phyloP scores from a whole-genome alignment of 164 flowering plant species.

The Nymphaea thermarum region DNA sequence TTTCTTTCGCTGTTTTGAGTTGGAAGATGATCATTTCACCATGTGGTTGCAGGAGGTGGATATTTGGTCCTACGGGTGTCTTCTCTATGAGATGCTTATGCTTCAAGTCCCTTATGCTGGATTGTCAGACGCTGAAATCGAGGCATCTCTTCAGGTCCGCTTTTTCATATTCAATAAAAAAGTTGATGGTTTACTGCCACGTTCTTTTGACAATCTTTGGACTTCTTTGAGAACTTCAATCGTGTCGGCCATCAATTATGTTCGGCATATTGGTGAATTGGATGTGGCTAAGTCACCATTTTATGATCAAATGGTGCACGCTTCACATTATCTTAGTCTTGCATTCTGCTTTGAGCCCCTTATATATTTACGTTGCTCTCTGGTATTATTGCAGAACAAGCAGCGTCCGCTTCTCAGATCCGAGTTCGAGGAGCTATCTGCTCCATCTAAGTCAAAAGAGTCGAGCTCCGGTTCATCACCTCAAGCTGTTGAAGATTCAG shows the following conservation, averaged over 20 bases:
- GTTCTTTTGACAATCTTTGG: background rate
- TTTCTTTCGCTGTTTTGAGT: too few species aligned
- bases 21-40: too few species aligned
- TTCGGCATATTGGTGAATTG: background rate
- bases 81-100: constrained; percentile 70
- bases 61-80: constrained; percentile 94
- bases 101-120: constrained; percentile 64
- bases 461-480: constrained; percentile 11
- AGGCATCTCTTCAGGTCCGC: constrained; percentile 53
- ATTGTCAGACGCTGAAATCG: constrained; percentile 40
- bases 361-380: too few species aligned
- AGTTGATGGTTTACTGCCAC: background rate
- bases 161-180: constrained; percentile 2
- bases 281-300: too few species aligned
- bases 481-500: constrained; percentile 14
- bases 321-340: too few species aligned
- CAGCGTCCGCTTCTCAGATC: constrained; percentile 55
- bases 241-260: background rate
- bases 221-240: background rate
- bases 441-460: constrained; percentile 9
- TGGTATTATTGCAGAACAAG: constrained; percentile 32
- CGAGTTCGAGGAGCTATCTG: constrained; percentile 36
- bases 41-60: constrained; percentile 64
- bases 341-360: too few species aligned
- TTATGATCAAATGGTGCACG: too few species aligned